phyloP scores from a whole-genome alignment of 2,329 filamentous ascomycete species.

The Apiospora hydei region DNA sequence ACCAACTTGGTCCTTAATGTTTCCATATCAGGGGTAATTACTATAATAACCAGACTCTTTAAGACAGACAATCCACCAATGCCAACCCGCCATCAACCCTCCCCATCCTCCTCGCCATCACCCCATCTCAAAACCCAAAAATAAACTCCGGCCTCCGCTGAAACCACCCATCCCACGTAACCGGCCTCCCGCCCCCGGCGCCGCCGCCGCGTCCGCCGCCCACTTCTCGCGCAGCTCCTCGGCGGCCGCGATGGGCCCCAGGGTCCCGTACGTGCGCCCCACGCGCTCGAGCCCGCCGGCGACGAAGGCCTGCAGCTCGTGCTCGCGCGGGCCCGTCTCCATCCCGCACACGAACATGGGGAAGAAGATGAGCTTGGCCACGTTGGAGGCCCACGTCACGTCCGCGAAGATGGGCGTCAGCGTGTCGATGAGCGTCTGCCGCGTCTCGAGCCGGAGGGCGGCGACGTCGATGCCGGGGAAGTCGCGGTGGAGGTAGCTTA shows the following conservation, averaged over 20 bases:
- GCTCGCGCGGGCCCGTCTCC: conserved; percentile 21
- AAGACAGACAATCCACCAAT: no score
- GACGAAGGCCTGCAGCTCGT: conserved; percentile 20
- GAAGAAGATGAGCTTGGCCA: conserved; percentile 28
- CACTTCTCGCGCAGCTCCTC: conserved; percentile 26
- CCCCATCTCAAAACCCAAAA: conserved; percentile 6
- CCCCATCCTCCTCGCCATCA: no score
- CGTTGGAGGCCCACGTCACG: conserved; percentile 24
- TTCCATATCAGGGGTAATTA: no score
- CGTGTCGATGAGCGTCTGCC: conserved; percentile 19
- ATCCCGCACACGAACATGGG: conserved; percentile 27
- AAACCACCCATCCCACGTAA: conserved; percentile 26
- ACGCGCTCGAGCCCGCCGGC: conserved; percentile 23
- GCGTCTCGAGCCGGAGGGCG: conserved; percentile 17
- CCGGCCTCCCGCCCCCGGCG: not conserved
- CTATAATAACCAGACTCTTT: no score
- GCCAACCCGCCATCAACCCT: no score
- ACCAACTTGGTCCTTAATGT: no score
- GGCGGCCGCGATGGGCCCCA: conserved; percentile 25
- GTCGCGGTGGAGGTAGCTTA: not conserved
- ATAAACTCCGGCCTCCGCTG: conserved; percentile 27
- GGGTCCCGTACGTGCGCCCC: conserved; percentile 24
- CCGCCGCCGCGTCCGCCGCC: conserved; percentile 13
- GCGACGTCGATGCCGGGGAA: conserved; percentile 4
- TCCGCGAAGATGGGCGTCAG: conserved; percentile 26